phyloP scores from a whole-genome alignment of 75 land plant genomes.

The Picea sitchensis region DNA sequence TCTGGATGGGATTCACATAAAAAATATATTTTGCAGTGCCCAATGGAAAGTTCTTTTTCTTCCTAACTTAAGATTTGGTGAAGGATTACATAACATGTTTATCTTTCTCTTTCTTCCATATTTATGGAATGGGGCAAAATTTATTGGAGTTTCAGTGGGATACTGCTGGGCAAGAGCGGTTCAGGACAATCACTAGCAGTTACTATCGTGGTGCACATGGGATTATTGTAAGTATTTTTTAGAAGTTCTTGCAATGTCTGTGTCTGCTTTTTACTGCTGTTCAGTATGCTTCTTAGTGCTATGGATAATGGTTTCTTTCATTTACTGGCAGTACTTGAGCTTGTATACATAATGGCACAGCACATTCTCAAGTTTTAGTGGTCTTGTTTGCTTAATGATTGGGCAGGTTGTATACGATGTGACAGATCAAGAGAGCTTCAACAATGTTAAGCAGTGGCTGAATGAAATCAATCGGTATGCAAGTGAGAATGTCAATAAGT shows the following conservation, averaged over 20 bases:
- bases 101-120: background rate
- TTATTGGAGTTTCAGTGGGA: constrained; percentile 48
- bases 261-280: too few relatives aligned
- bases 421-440: constrained; percentile 59
- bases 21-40: background rate
- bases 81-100: background rate
- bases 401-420: constrained; percentile 60
- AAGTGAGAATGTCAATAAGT: constrained; percentile 56
- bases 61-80: too few relatives aligned
- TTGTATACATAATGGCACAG: background rate
- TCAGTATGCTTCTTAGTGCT: background rate
- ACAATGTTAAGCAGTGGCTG: constrained; percentile 62
- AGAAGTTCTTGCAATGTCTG: background rate
- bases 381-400: constrained; percentile 17
- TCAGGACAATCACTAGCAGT: constrained; percentile 63
- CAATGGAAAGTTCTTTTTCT: background rate
- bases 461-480: constrained; percentile 66
- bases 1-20: background rate
- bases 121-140: background rate
- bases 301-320: background rate
- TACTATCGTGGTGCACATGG: constrained; percentile 67
- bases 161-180: constrained; percentile 75
- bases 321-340: background rate
- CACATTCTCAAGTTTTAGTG: background rate
- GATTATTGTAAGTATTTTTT: constrained; percentile 40